Base-by-base conservation (phyloP, 169 alveolate species). In the Theileria annulata region DNA sequence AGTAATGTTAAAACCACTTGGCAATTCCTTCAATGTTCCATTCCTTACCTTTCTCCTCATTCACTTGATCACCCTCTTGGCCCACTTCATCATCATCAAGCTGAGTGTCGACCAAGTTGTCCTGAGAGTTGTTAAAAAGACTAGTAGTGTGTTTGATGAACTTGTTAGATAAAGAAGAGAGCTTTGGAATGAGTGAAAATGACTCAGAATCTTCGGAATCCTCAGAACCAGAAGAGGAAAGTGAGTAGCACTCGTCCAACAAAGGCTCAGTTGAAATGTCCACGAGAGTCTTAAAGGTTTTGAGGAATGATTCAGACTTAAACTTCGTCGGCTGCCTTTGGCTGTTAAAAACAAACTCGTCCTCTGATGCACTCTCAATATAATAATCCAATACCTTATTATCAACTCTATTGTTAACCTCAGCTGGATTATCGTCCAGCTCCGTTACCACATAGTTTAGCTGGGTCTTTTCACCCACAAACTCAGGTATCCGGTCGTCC, bases 1-100 rank as follows among this genome's bases (percentile, higher is more conserved):
- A 35, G 15, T 42, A 42, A 2, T 42, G 10, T 33, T 80, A 80
- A 19, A 80, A 31, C 88, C 88, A 80, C 9, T 68, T 80, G 27
- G 67, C 25, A 33, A 80, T n/a, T n/a, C 31, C 56, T 1, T 23
- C 42, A 10, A 80, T n/a, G 42, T 63, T 64, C 81, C 83, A 80
- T n/a, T 27, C 17, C 8, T 47, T n/a, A 30, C 35, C 15, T 30
- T 33, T 13, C 19, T 31, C 77, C 3, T 28, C 33, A 59, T 59
- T 59, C 13, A 28, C 48, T 10, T 59, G 33, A 10, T 28, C 68
- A 42, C 13, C 13, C 13, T 42, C 51, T 8, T 42, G 51, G 13
- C 15, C 13, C 2, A 42, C 0, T 17, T 42, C 51, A 8, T 42
- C 51, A 42, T 42, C 13, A 8, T 42, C 51, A 42, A 17, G 51